Conservation (phyloP, 2,329 filamentous ascomycete species). For the Helicocarpus griseus region DNA sequence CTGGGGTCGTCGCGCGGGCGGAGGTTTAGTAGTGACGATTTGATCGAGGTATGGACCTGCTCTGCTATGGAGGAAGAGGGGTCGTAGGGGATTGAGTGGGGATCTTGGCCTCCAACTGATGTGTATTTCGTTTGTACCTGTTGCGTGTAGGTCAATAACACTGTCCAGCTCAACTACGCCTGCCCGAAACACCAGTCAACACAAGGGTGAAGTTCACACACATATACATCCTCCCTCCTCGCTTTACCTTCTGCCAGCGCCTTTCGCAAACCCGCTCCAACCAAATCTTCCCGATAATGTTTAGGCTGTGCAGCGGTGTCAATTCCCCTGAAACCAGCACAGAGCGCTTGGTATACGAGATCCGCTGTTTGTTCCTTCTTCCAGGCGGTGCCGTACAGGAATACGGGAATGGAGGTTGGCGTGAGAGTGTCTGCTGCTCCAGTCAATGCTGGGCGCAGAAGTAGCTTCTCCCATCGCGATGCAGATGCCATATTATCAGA, state of each 20-base stretch:
- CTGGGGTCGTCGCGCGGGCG: conserved; percentile 20
- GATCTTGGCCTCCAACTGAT: conserved; percentile 52
- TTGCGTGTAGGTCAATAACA: conserved; percentile 3
- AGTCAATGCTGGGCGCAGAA: conserved; percentile 3
- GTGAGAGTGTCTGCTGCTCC: conserved; percentile 8
- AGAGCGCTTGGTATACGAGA: conserved; percentile 59
- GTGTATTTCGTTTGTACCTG: conserved; percentile 81
- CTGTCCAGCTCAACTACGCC: too few relatives aligned
- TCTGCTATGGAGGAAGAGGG: conserved; percentile 47
- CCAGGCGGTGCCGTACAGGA: conserved; percentile 79
- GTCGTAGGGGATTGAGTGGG: conserved; percentile 53
- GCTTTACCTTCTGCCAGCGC: conserved; percentile 53
- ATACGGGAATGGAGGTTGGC: conserved; percentile 26
- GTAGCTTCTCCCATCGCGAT: neutral
- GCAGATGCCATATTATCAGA: neutral
- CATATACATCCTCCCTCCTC: conserved; percentile 52
- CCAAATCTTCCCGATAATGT: conserved; percentile 65
- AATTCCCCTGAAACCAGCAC: conserved; percentile 59
- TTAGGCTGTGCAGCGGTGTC: conserved; percentile 72
- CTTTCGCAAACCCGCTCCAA: conserved; percentile 56
- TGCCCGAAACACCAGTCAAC: too few relatives aligned
- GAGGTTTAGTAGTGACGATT: conserved; percentile 57
- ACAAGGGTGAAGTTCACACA: conserved; percentile 29
- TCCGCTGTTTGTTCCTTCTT: conserved; percentile 60
- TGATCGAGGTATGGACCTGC: conserved; percentile 58